phyloP scores from a whole-genome alignment of 805 yeast genomes.

The Starmerella floricola region DNA sequence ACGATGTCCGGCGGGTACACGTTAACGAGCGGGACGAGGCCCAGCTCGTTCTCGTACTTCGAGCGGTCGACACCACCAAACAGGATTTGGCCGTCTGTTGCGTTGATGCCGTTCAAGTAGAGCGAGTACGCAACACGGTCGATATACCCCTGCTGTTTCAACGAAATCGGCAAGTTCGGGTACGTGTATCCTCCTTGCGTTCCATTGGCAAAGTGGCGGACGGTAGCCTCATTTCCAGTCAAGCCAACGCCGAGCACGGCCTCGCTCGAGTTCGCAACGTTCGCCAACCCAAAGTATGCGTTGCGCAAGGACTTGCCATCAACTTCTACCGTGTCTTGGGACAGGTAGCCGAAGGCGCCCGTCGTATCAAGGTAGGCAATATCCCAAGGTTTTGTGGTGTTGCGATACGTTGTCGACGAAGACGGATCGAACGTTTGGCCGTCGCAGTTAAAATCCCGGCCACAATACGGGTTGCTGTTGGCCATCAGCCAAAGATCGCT shows the following conservation, averaged over 20 bases:
- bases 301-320: conserved; percentile 36
- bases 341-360: conserved; percentile 40
- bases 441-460: conserved; percentile 18
- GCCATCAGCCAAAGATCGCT: conserved; percentile 48
- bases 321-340: conserved; percentile 43
- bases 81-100: conserved; percentile 30
- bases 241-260: conserved; percentile 48
- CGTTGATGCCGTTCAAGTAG: conserved; percentile 30
- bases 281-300: conserved; percentile 61
- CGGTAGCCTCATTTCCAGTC: conserved; percentile 25
- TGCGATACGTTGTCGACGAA: conserved; percentile 21
- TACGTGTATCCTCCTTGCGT: conserved; percentile 13
- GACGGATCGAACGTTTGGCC: conserved; percentile 21
- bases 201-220: conserved; percentile 8
- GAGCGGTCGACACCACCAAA: conserved; percentile 38
- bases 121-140: conserved; percentile 36
- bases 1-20: conserved; percentile 1
- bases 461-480: conserved; percentile 15
- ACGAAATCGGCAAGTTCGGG: conserved; percentile 27
- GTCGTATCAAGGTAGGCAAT: conserved; percentile 36
- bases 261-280: conserved; percentile 43
- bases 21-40: conserved; percentile 26
- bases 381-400: conserved; percentile 25
- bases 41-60: conserved; percentile 33
- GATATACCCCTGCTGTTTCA: conserved; percentile 34